A percentile compares a stretch with the other conserved stretches of the same genome.
Conservation (phyloP, 1,284 basidiomycete species). For the Singerocomus rubriflavus region DNA sequence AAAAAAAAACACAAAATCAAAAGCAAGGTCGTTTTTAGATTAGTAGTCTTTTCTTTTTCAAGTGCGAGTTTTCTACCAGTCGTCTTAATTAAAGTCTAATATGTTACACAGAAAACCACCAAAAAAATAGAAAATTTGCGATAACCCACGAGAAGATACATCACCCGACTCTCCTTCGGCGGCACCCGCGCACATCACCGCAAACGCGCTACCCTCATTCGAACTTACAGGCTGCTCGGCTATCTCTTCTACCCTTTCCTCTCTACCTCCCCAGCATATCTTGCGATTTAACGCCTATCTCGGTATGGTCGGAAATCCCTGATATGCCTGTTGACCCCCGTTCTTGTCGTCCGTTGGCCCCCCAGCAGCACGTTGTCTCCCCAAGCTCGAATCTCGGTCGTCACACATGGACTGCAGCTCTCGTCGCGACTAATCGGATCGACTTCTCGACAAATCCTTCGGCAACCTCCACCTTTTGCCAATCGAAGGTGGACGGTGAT, state of each 20-base stretch:
- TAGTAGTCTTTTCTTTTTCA: not conserved
- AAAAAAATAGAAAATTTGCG: constrained; percentile 10
- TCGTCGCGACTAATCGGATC: not conserved
- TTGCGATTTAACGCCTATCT: constrained; percentile 10
- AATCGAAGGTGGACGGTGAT: not conserved
- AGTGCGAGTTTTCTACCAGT: not conserved
- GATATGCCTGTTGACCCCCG: constrained; percentile 1
- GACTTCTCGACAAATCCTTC: not conserved
- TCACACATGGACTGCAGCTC: not conserved
- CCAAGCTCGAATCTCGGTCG: not conserved
- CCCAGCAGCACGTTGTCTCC: not conserved
- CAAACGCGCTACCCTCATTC: not conserved
- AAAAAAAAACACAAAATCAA: not conserved
- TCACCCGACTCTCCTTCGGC: not conserved
- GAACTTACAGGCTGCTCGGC: not conserved
- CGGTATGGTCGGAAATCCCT: constrained; percentile 5
- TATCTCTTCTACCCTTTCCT: not conserved
- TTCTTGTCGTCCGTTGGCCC: not conserved
- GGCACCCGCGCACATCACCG: not conserved
- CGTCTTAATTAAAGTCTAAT: not conserved
- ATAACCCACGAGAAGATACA: constrained; percentile 1
- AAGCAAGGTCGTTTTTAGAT: too few relatives aligned
- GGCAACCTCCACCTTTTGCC: not conserved
- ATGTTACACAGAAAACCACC: not conserved
- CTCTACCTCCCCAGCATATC: not conserved